Base-by-base conservation (phyloP, 306 rosid genomes). In the Chamaecrista fasciculata region DNA sequence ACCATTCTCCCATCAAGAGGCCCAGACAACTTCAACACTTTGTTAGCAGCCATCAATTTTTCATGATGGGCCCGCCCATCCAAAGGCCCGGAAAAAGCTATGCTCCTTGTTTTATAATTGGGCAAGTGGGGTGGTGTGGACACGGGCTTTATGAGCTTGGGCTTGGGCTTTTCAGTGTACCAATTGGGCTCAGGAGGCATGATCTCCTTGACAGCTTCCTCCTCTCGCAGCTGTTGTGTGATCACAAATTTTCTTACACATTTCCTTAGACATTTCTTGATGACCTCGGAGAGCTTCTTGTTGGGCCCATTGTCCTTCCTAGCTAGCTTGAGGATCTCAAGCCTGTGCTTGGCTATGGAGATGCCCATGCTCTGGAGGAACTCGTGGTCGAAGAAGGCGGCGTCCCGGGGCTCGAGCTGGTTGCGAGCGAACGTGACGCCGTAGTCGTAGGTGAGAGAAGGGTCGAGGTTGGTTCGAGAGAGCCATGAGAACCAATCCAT, bases 401-500 rank as follows among this genome's bases (percentile, higher is more conserved):
- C 86, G 47, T 95, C 96, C 18, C 81, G 86, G 7, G 74, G 23
- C 12, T 76, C 86, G 34, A 95, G 92, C 79, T 86, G 80, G 6
- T 95, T 91, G 56, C 92, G 86, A 0, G 90, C 76, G 15, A 95
- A 87, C 28, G 75, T 71, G 50, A 91, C 86, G 59, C 99, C 92
- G 18, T 95, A 91, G 11, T 91, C 91, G 10, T 89, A 89, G 63
- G 84, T 73, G 0, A 85, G 82, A 0, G 90, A 82, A 1, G 96
- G 91, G 0, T 91, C 93, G 3, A 91, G 92, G 66, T 62, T 65
- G 31, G 91, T 83, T 79, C 78, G 87, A 39, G 99, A 91, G 11
- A 95, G 78, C 99, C 99, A 95, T 8, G 99, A 78, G 61, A 91
- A 91, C 99, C 99, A 95, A 49, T 95, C 99, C 99, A 95, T 92